Conservation (phyloP, 805 yeast species). For the Yarrowia deformans region DNA sequence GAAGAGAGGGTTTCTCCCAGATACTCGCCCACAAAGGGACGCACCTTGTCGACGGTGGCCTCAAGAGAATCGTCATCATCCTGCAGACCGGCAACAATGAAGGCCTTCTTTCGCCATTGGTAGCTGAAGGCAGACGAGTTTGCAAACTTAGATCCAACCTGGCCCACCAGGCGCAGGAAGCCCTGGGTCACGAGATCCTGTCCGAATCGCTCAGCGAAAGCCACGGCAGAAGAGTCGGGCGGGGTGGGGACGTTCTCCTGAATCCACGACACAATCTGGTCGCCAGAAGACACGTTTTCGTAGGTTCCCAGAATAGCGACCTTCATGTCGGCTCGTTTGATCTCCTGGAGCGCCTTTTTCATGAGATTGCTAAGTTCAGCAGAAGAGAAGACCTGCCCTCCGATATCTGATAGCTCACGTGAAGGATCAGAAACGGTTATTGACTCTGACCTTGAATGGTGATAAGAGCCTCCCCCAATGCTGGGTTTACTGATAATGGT, state of each 20-base stretch:
- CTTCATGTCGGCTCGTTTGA: slow-evolving; percentile 63
- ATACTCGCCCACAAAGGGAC: slow-evolving; percentile 49
- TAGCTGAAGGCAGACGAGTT: slow-evolving; percentile 76
- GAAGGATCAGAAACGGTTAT: slow-evolving; percentile 33
- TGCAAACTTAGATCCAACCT: slow-evolving; percentile 65
- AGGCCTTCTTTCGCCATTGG: slow-evolving; percentile 81
- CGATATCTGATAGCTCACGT: slow-evolving; percentile 43
- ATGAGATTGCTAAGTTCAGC: slow-evolving; percentile 56
- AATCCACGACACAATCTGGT: slow-evolving; percentile 66
- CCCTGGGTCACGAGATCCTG: slow-evolving; percentile 71
- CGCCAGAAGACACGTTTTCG: slow-evolving; percentile 66
- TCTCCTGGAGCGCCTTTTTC: slow-evolving; percentile 54
- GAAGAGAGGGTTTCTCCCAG: slow-evolving; percentile 46
- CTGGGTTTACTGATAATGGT: slow-evolving; percentile 7
- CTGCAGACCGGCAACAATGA: slow-evolving; percentile 57
- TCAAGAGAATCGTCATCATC: slow-evolving; percentile 40
- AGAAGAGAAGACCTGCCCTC: slow-evolving; percentile 49
- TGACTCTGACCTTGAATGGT: slow-evolving; percentile 6
- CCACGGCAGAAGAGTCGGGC: slow-evolving; percentile 51
- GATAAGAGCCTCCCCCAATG: too few relatives aligned
- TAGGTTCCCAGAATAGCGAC: slow-evolving; percentile 76
- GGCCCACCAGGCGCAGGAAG: slow-evolving; percentile 68
- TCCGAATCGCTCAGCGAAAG: slow-evolving; percentile 73
- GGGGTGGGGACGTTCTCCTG: slow-evolving; percentile 54
- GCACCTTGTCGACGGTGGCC: slow-evolving; percentile 34